Evolutionary conservation across 768 basidiomycete species (phyloP), one percentile per base, ranked within the genome.

Genomic region (Paxillus ammoniavirescens): DNA sequence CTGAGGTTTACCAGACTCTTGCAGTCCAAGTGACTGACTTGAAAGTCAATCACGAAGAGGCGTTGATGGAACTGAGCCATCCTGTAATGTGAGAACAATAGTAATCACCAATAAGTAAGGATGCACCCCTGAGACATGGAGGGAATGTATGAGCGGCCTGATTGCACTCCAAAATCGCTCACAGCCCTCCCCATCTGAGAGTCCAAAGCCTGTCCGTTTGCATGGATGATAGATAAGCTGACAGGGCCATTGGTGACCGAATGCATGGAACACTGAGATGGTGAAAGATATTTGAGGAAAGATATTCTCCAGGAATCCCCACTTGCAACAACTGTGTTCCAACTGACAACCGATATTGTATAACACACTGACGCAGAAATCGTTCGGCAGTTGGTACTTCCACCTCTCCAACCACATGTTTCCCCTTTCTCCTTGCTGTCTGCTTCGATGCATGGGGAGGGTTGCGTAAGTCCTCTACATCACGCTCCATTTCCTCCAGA

Each of bases 181-280:
- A 33, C 61, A 58, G 5, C 68, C 68, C 42, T 70, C 66, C 15
- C 68, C 68, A 47, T 70, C 66, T 10, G 61, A 54, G 5, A 65
- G 48, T 0, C 68, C 62, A 37, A 68, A 61, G 12, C 62, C 65
- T 18, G 53, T 36, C 3, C 52, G 18, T 17, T 73, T 49, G 9
- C 71, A 56, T 3, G 74, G 75, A 49, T 72, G 73, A 51, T 73
- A 74, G 0, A 65, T 41, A 0, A 77, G 49, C 40, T 73, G 72
- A 50, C 72, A 72, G 1, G 61, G 41, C 70, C 72, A 72, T 37
- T 71, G 60, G 40, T 73, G 72, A 1, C 64, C 69, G 47, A 64
- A 72, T 0, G 68, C 71, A 57, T 74, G 73, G 65, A 75, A 71
- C 0, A 65, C 69, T 3, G 69, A 67, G 2, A 70, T 66, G 1